Percentiles rank a stretch among this genome's conserved stretches.
phyloP scores from a whole-genome alignment of 2,329 filamentous ascomycete genomes.

The Nothopassalora personata region DNA sequence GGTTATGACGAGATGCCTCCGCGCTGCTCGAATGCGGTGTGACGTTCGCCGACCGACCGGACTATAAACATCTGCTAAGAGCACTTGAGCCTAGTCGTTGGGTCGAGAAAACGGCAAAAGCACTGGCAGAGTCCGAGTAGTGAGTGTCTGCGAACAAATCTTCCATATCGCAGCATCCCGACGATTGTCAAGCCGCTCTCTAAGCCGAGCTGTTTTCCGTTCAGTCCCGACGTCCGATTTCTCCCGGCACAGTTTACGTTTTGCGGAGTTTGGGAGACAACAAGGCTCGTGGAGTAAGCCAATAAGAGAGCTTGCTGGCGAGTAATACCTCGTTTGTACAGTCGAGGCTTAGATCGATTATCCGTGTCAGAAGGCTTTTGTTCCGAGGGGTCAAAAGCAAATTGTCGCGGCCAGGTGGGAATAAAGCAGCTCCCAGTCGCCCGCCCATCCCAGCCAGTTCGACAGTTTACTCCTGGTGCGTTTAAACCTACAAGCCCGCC shows the following conservation, averaged over 20 bases:
- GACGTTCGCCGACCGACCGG: neutral
- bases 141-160: neutral
- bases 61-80: no score
- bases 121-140: neutral
- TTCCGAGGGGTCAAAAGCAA: neutral
- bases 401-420: neutral
- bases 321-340: conserved; percentile 1
- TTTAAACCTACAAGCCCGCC: neutral
- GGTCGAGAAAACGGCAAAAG: neutral
- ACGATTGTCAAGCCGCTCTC: neutral
- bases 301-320: neutral
- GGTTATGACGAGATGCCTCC: neutral
- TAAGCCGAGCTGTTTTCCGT: neutral
- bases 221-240: neutral
- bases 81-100: neutral
- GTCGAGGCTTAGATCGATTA: conserved; percentile 2
- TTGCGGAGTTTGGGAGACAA: neutral
- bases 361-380: neutral
- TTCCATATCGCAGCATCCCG: neutral
- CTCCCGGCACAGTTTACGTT: neutral
- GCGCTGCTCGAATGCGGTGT: neutral
- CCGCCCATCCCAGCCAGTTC: neutral
- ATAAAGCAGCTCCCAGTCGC: neutral
- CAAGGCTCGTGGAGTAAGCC: neutral
- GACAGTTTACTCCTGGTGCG: neutral